Evolutionary conservation across 2,329 filamentous ascomycete species (phyloP).

Genomic region (Fusarium hainanense): DNA sequence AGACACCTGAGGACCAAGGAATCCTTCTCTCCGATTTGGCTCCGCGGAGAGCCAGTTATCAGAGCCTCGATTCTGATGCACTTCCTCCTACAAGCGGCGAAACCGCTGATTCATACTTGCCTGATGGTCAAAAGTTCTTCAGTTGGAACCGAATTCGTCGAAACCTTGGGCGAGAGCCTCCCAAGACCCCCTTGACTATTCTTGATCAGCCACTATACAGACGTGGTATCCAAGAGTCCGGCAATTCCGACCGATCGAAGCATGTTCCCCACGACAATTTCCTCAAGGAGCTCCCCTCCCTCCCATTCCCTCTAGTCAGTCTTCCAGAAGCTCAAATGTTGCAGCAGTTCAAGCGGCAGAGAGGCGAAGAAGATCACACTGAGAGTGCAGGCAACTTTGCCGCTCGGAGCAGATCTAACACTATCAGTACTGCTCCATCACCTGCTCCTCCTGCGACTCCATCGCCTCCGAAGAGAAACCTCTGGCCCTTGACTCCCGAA

Average conservation of each 20-base stretch:
- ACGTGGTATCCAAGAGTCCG: constrained; percentile 21
- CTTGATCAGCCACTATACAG: constrained; percentile 43
- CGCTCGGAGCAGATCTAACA: constrained; percentile 43
- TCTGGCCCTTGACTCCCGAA: constrained; percentile 7
- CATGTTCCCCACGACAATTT: constrained; percentile 43
- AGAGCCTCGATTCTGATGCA: constrained; percentile 48
- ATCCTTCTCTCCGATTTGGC: constrained; percentile 40
- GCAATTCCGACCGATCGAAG: constrained; percentile 9
- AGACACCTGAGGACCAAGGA: constrained; percentile 13
- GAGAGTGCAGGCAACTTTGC: constrained; percentile 46
- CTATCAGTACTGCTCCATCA: constrained; percentile 48
- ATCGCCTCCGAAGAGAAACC: constrained; percentile 30
- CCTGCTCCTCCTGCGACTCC: constrained; percentile 44
- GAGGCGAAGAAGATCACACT: constrained; percentile 54
- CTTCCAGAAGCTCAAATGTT: constrained; percentile 52
- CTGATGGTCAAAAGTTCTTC: constrained; percentile 23
- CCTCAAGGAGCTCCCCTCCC: constrained; percentile 40
- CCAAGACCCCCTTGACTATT: constrained; percentile 37
- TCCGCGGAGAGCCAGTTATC: constrained; percentile 46
- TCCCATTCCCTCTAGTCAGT: constrained; percentile 54
- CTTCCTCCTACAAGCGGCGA: neutral
- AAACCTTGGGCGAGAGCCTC: constrained; percentile 40
- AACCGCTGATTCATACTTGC: neutral
- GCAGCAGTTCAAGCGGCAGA: constrained; percentile 48
- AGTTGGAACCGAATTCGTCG: constrained; percentile 45